Base-by-base conservation (phyloP, 208 protist species). In the Trypanosoma lewisi region DNA sequence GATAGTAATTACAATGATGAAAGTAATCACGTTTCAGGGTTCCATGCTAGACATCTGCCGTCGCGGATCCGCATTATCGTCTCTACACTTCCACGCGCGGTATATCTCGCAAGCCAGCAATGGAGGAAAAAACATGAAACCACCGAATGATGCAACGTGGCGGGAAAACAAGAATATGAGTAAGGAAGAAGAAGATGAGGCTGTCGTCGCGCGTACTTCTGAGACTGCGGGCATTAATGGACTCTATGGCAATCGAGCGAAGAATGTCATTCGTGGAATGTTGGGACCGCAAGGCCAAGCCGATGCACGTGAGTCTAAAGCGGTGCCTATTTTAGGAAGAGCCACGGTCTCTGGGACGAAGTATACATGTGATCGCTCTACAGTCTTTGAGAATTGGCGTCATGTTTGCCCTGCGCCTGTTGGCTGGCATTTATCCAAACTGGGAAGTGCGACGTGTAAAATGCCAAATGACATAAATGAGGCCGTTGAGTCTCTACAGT, bases 381-480 rank as follows among this genome's bases (percentile, higher is more conserved):
- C 88, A 8, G 80, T 87, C 8, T 95, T 95, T 62, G 88, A 95
- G 60, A 67, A 92, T 62, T 95, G 85, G 85, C 63, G 75, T 47
- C 79, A 87, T 61, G 63, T 74, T 39, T 94, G 88, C 60, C 55
- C 78, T 5, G 70, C 67, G 31, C 88, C 88, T 31, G 85, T 92
- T 14, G 82, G 82, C 17, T 95, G 83, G 85, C 78, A 89, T 63
- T 48, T 95, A 23, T 95, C 88, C 4, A 90, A 87, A 70, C 66
- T 95, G 21, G 84, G 88, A 48, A 85, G 72, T 41, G 73, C 83
- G 28, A 92, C 88, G 47, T 95, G 85, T 69, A 95, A 95, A 71
- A 92, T 95, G 85, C 78, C 80, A 2, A 84, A 90, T 68, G 81
- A 95, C 68, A 62, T 89, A 11, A 75, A 69, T 55, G 88, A 95